phyloP scores from a whole-genome alignment of 352 stramenopile genomes.

The Phytophthora aleatoria region DNA sequence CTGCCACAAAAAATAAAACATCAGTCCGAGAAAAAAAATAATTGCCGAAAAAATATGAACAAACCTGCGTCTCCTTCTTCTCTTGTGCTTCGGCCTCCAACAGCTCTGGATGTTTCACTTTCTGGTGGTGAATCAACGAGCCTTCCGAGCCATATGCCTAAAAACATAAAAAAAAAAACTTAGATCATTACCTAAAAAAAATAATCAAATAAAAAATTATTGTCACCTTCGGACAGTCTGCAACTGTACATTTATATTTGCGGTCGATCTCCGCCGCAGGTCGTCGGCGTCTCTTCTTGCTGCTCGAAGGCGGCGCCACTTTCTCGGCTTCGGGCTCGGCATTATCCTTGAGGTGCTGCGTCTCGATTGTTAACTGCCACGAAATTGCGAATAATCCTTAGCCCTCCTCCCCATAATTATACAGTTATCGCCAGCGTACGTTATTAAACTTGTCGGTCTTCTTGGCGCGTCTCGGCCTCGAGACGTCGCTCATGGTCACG shows the following conservation, averaged over 20 bases:
- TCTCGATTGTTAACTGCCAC: slow-evolving; percentile 64
- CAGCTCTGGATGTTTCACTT: slow-evolving; percentile 70
- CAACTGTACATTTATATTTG: slow-evolving; percentile 63
- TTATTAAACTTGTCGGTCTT: slow-evolving; percentile 52
- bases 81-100: slow-evolving; percentile 33
- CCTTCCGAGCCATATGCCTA: slow-evolving; percentile 84
- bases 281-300: slow-evolving; percentile 76
- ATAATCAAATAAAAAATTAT: slow-evolving; percentile 5
- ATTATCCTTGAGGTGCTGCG: slow-evolving; percentile 31
- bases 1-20: slow-evolving; percentile 9
- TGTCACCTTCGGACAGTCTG: slow-evolving; percentile 54
- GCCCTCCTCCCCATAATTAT: not conserved
- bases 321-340: slow-evolving; percentile 29
- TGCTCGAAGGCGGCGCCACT: slow-evolving; percentile 39
- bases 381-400: slow-evolving; percentile 3
- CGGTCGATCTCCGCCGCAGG: slow-evolving; percentile 83
- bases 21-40: not conserved
- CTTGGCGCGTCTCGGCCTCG: slow-evolving; percentile 2
- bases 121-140: slow-evolving; percentile 79
- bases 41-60: not conserved
- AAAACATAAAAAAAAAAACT: slow-evolving; percentile 10
- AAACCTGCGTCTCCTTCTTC: slow-evolving; percentile 45
- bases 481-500: slow-evolving; percentile 26
- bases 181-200: slow-evolving; percentile 1
- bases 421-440: slow-evolving; percentile 27